Conservation (phyloP, 495 filamentous ascomycete species). For the Penicillium robsamsonii region DNA sequence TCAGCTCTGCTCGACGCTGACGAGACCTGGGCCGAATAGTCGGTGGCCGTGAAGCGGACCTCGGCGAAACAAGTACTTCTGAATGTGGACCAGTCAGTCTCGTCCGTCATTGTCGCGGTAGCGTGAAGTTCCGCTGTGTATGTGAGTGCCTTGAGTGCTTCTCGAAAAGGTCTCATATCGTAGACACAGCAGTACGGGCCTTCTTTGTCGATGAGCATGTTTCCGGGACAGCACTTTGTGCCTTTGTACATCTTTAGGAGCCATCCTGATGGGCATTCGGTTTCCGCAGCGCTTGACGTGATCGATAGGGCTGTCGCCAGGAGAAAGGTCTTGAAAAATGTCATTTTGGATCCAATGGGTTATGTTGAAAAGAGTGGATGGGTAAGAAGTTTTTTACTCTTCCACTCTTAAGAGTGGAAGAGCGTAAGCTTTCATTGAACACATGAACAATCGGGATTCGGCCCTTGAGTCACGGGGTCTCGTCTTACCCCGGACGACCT, state of each 20-base stretch:
- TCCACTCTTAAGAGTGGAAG: too few species aligned
- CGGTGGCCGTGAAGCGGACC: slow-evolving; percentile 19
- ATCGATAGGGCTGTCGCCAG: slow-evolving; percentile 4
- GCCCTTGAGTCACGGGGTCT: too few species aligned
- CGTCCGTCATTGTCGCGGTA: slow-evolving; percentile 8
- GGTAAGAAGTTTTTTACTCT: too few species aligned
- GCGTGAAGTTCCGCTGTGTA: background rate
- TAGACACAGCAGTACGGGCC: slow-evolving; percentile 19
- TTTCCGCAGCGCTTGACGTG: slow-evolving; percentile 2
- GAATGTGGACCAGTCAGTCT: slow-evolving; percentile 6
- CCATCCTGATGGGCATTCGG: slow-evolving; percentile 13
- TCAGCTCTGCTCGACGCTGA: slow-evolving; percentile 13
- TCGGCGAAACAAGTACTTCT: slow-evolving; percentile 9
- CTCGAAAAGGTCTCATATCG: slow-evolving; percentile 4
- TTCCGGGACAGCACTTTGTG: slow-evolving; percentile 17
- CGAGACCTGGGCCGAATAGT: slow-evolving; percentile 22
- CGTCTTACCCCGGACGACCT: too few species aligned
- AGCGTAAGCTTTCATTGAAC: too few species aligned
- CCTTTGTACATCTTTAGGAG: slow-evolving; percentile 1
- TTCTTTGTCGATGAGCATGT: slow-evolving; percentile 8
- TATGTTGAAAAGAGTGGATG: too few species aligned
- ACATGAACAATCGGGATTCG: too few species aligned
- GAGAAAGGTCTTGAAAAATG: slow-evolving; percentile 8
- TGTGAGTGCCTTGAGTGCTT: too few species aligned
- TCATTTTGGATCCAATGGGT: background rate